A percentile compares a stretch with the other conserved stretches of the same genome.
These are phyloP conservation scores for Lumnitzera littorea DNA, from an alignment of 345 rosid species.

Conservation along the genomic window DNA sequence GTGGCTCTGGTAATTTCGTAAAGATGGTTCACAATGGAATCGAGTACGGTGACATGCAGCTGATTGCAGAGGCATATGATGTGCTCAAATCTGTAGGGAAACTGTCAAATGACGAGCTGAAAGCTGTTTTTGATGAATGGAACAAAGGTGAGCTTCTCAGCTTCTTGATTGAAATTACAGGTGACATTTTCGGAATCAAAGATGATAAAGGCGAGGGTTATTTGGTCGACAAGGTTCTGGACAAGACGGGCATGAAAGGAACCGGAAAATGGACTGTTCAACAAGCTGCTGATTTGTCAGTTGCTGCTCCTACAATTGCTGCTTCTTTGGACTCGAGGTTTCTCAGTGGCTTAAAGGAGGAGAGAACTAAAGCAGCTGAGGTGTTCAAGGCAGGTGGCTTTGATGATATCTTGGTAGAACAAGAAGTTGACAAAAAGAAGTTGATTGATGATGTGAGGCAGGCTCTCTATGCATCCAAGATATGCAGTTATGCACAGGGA, in stretches of 20 bases:
- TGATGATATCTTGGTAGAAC: conserved; percentile 51
- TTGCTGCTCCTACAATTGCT: conserved; percentile 90
- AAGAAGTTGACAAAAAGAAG: conserved; percentile 69
- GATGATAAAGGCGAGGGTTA: conserved; percentile 83
- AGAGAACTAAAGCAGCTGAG: conserved; percentile 78
- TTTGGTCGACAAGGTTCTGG: conserved; percentile 89
- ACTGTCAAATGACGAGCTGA: conserved; percentile 76
- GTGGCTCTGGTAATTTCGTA: conserved; percentile 94
- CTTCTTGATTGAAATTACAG: conserved; percentile 91
- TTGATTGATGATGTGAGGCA: conserved; percentile 79
- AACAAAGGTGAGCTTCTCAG: conserved; percentile 93
- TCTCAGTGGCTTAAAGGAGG: conserved; percentile 88
- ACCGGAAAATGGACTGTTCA: conserved; percentile 99
- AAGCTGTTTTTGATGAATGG: conserved; percentile 68
- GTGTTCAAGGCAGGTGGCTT: conserved; percentile 75
- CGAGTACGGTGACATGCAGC: conserved; percentile 96
- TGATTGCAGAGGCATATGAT: conserved; percentile 89
- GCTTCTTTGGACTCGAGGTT: conserved; percentile 87
- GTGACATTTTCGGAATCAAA: conserved; percentile 78
- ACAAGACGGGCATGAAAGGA: conserved; percentile 97
- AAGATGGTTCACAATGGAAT: conserved; percentile 97
- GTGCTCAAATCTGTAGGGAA: conserved; percentile 85
- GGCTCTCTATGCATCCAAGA: conserved; percentile 91
- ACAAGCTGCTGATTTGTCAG: conserved; percentile 94
- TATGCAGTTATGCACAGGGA: conserved; percentile 96